These are phyloP conservation scores for Verticillium albo-atrum DNA, from an alignment of 2,329 filamentous ascomycete species.

Conservation along the genomic window DNA sequence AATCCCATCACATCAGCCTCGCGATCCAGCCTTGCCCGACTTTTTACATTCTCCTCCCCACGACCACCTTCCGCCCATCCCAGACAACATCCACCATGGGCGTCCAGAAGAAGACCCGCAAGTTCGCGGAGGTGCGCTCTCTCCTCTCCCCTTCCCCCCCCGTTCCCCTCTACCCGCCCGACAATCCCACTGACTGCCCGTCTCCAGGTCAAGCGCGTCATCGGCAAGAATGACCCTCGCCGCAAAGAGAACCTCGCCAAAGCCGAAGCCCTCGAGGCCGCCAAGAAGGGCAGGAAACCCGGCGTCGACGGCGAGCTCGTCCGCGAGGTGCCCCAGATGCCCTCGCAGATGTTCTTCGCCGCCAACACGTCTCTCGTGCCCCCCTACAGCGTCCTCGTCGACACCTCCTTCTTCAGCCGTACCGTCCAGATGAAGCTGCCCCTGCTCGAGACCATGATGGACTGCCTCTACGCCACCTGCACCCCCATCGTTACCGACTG, in stretches of 20 bases:
- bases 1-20: constrained; percentile 1
- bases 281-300: constrained; percentile 53
- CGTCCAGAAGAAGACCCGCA: constrained; percentile 83
- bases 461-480: constrained; percentile 87
- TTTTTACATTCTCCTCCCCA: not conserved
- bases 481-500: constrained; percentile 80
- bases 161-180: constrained; percentile 12
- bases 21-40: not conserved
- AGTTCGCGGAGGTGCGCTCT: constrained; percentile 65
- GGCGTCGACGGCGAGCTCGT: constrained; percentile 56
- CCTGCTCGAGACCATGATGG: constrained; percentile 85
- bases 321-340: constrained; percentile 76
- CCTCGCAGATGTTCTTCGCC: constrained; percentile 81
- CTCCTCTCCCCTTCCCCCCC: constrained; percentile 13
- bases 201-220: constrained; percentile 68
- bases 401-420: constrained; percentile 44
- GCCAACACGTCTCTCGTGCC: constrained; percentile 84
- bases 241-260: constrained; percentile 77
- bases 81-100: constrained; percentile 57
- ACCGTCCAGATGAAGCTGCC: constrained; percentile 89
- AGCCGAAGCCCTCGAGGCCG: constrained; percentile 48
- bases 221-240: constrained; percentile 74
- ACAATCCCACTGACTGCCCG: not conserved
- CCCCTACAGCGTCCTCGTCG: constrained; percentile 74
- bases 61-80: not conserved